Evolutionary conservation across 768 basidiomycete genomes (phyloP), one percentile per base, ranked within the genome.

Genomic region (Boletus sp.): DNA sequence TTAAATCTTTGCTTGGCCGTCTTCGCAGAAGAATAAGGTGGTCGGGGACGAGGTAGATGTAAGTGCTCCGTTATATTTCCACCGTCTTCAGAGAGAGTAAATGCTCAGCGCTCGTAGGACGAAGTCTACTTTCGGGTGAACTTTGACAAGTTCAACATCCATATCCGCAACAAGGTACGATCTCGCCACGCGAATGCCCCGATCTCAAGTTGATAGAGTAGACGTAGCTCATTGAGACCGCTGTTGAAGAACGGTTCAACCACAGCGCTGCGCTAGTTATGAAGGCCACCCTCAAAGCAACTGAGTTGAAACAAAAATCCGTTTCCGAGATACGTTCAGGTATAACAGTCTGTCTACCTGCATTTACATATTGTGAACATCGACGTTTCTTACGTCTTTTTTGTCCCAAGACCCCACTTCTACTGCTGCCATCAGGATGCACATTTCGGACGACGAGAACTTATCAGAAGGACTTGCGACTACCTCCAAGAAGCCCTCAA

Each of bases 71-170:
- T 32, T 39, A 57, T 46, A 29, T 32, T 29, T 1, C 32, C 3
- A 11, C 30, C 38, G 57, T 46, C 30, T 32, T 29, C 1, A 29
- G 3, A 11, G 3, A 11, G 33, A 27, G 30, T 9, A 0, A 2
- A 15, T 19, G 32, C 41, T 63, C 41, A 56, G 38, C 44, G 64
- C 27, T 51, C 5, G 7, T 54, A 93, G 86, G 83, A 89, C 17
- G 75, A 76, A 3, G 80, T 91, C 33, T 84, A 85, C 70, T 90
- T 97, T 66, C 83, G 90, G 45, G 81, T 98, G 45, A 98, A 98
- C 73, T 90, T 86, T 66, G 87, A 93, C 61, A 88, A 83, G 62
- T 96, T 94, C 71, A 85, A 88, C 60, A 76, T 92, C 32, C 85
- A 91, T 62, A 83, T 97, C 49, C 87, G 96, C 40, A 96, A 97